phyloP scores from a whole-genome alignment of 306 rosid genomes.

The Cucumis hystrix region DNA sequence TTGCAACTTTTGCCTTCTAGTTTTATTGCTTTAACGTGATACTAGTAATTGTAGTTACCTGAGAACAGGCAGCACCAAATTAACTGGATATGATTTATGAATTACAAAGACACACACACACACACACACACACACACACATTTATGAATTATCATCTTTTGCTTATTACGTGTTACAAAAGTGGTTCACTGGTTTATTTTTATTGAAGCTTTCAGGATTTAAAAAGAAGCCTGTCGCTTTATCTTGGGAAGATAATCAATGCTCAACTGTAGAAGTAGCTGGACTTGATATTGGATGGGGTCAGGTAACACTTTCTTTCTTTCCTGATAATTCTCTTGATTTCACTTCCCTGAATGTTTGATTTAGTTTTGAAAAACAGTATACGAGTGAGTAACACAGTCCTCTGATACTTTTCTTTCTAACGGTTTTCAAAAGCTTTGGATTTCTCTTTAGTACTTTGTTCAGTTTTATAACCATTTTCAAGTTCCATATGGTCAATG shows the following conservation, averaged over 20 bases:
- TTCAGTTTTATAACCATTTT: too few species aligned
- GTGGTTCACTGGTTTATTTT: constrained; percentile 23
- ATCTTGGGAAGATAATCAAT: constrained; percentile 43
- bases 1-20: not conserved
- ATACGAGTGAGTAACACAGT: not conserved
- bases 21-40: not conserved
- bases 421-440: not conserved
- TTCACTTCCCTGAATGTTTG: constrained; percentile 11
- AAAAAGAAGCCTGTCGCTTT: constrained; percentile 47
- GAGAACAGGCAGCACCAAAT: not conserved
- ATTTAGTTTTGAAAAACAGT: constrained; percentile 4
- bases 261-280: constrained; percentile 71
- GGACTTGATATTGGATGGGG: constrained; percentile 99
- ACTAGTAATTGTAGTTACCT: not conserved
- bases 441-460: not conserved
- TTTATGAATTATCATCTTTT: not conserved
- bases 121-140: too few species aligned
- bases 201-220: constrained; percentile 54
- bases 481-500: too few species aligned
- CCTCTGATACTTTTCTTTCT: not conserved
- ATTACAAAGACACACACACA: not conserved
- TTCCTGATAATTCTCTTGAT: not conserved
- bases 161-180: not conserved
- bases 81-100: not conserved
- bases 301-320: constrained; percentile 41